Evolutionary conservation across 148 eudicot genomes (phyloP).

Genomic region (Fagopyrum tataricum): DNA sequence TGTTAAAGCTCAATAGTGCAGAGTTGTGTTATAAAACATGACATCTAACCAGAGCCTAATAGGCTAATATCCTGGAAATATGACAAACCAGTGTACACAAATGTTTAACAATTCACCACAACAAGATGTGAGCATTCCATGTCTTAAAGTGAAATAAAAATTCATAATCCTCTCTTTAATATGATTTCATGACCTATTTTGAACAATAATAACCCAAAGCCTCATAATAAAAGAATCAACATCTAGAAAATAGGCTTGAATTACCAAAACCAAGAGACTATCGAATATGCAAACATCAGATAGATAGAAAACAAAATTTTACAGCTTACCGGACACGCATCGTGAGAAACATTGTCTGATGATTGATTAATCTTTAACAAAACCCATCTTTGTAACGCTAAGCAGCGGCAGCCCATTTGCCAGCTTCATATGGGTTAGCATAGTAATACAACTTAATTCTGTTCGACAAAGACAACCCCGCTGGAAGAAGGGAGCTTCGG

Average conservation of each 20-base stretch:
- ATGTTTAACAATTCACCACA: not conserved
- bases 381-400: not conserved
- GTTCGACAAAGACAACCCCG: slow-evolving; percentile 72
- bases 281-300: not conserved
- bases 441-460: slow-evolving; percentile 78
- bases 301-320: slow-evolving; percentile 3
- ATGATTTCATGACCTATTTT: not conserved
- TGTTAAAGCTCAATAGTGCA: too few relatives aligned
- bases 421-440: slow-evolving; percentile 85
- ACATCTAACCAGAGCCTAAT: too few relatives aligned
- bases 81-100: not conserved
- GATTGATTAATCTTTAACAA: not conserved
- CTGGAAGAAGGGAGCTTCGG: slow-evolving; percentile 45
- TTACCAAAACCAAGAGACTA: not conserved
- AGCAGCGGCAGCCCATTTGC: slow-evolving; percentile 66
- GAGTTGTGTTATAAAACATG: too few relatives aligned
- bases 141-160: slow-evolving; percentile 1
- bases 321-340: not conserved
- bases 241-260: not conserved
- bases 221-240: slow-evolving; percentile 1
- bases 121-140: not conserved
- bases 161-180: not conserved
- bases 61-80: too few relatives aligned
- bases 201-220: not conserved
- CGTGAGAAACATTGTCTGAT: not conserved